Conservation (phyloP, 75 land plant genomes). For the Cryptomeria japonica region DNA sequence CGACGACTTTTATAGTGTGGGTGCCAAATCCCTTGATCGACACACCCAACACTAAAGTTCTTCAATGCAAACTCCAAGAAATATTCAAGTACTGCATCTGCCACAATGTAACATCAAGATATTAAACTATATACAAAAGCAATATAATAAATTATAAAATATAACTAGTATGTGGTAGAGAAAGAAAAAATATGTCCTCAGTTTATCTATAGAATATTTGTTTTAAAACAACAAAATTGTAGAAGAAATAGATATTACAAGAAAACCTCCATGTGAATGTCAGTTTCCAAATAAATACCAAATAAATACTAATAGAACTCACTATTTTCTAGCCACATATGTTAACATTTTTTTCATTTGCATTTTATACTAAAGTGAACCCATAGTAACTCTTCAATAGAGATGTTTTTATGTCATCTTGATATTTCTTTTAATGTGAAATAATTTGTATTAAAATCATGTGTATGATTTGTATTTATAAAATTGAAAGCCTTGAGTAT, state of each 20-base stretch:
- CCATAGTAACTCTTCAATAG: not conserved
- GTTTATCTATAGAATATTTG: not conserved
- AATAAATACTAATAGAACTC: not conserved
- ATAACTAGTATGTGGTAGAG: no score
- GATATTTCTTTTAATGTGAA: no score
- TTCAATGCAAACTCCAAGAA: slow-evolving; percentile 76
- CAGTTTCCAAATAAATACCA: not conserved
- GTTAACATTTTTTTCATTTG: not conserved
- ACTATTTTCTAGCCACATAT: not conserved
- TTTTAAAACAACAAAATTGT: not conserved
- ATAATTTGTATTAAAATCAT: no score
- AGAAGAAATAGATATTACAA: not conserved
- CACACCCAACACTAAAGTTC: slow-evolving; percentile 65
- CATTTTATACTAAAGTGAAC: no score
- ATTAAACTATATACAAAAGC: no score
- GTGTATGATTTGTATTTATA: no score
- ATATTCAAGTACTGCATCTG: slow-evolving; percentile 87
- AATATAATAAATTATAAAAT: no score
- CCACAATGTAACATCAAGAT: slow-evolving; percentile 9
- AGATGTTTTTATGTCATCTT: no score
- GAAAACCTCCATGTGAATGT: not conserved
- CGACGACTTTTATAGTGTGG: slow-evolving; percentile 72
- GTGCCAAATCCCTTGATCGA: slow-evolving; percentile 77
- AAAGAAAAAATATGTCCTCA: not conserved
- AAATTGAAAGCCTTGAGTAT: no score